Evolutionary conservation across 257 asterid species (phyloP), one percentile per base, ranked within the genome.

Genomic region (Solanum pinnatisectum): DNA sequence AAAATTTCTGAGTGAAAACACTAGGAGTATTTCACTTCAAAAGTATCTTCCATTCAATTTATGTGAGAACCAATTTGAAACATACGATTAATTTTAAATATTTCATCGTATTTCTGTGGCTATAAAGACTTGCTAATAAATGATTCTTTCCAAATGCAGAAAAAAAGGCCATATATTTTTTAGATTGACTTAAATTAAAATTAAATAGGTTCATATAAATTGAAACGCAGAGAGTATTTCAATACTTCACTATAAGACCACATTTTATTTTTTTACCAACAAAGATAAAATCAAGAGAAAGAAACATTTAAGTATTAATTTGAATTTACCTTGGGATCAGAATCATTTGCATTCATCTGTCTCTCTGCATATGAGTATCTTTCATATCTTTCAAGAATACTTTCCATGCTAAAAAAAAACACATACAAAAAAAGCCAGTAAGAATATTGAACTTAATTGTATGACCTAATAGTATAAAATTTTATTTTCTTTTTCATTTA

Each of bases 301-400:
- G 15, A 65, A n/a, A 65, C 25, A 59, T 8, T 20, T 59, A 22
- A 59, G 6, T 4, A 65, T n/a, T 65, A 65, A 65, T 65, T 65
- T 65, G 36, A 14, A 32, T 22, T 40, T 90, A 94, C 98, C 97
- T 90, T 87, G 40, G 90, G 89, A 87, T 91, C 91, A 72, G 72
- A 63, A 27, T 91, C 88, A 3, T 88, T 82, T 37, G 76, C 88
- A 46, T 52, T 83, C 27, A 78, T 33, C 85, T 88, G 88, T 85
- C 89, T 90, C 89, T 92, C 96, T 30, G 93, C 93, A 87, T 67
- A 88, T 2, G 93, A 86, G 83, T 88, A 90, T 78, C 93, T 91
- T 83, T 95, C 98, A 33, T 95, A 94, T 87, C 94, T 92, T 82
- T 93, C 95, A 86, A 95, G 74, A 87, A 93, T 93, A 86, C 87